Evolutionary conservation across 2,329 filamentous ascomycete genomes (phyloP), one percentile per base, ranked within the genome.

Genomic region (Arachnopeziza araneosa): DNA sequence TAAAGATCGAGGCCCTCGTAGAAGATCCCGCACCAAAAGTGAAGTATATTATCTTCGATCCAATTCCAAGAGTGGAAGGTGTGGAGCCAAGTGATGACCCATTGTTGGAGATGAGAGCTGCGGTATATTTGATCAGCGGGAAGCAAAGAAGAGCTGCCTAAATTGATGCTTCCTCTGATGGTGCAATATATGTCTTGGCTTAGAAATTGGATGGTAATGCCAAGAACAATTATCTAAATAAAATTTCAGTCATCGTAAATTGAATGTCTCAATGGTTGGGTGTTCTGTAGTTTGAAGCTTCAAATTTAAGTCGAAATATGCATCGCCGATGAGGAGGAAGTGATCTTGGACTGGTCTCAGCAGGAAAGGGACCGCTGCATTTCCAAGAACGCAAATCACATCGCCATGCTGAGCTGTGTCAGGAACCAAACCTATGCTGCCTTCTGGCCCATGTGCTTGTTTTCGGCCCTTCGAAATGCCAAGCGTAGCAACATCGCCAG

Each of bases 21-120:
- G 68, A 71, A 23, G 74, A 78, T 57, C 75, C 73, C 54, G 68
- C 69, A 60, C 72, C 71, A 58, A 71, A 78, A 72, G 77, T 81
- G 72, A 80, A 83, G 72, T 71, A 74, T 32, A 73, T 81, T 50
- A 85, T 85, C 63, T 84, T 82, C 63, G 82, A 86, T 72, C 82
- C 82, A 1, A 76, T 84, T 55, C 82, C 83, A 5, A 73, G 82
- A 57, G 76, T 84, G 1, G 71, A 79, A 22, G 82, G 82, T 0
- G 71, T 85, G 23, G 80, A 82, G 67, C 63, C 76, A 4, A 80
- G 77, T 61, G 79, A 72, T 22, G 82, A 86, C 74, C 82, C 83
- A 49, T 68, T 86, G 63, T 66, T 85, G 62, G 80, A 85, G 51
- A 74, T 83, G 57, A 74, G 83, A 51, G 82, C 83, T 10, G 79